Evolutionary conservation across 2,329 filamentous ascomycete species (phyloP).

Genomic region (Colletotrichum australisinense): DNA sequence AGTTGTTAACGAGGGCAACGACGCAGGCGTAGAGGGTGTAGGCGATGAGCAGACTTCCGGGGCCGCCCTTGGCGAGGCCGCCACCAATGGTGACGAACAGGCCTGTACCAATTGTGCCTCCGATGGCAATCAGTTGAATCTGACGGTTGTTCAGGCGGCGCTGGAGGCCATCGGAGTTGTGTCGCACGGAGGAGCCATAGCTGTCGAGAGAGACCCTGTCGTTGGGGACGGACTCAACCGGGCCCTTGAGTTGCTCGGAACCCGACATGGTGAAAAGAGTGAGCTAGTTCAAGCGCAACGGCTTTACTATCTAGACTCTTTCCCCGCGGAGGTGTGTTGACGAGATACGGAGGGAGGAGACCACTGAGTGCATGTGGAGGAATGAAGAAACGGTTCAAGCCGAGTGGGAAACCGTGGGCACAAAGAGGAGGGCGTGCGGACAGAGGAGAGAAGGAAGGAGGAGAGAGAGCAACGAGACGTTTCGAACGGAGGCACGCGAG

Average conservation of each 20-base stretch:
- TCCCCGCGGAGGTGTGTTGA: slow-evolving; percentile 8
- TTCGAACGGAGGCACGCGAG: background rate
- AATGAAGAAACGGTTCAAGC: background rate
- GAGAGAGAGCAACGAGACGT: background rate
- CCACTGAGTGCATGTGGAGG: slow-evolving; percentile 28
- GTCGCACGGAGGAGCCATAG: slow-evolving; percentile 34
- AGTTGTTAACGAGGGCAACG: slow-evolving; percentile 56
- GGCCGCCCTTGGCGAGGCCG: slow-evolving; percentile 40
- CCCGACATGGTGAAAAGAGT: slow-evolving; percentile 1
- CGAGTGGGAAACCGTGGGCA: slow-evolving; percentile 8
- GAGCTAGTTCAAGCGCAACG: background rate
- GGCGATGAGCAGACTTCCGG: slow-evolving; percentile 31
- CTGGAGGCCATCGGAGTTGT: slow-evolving; percentile 45
- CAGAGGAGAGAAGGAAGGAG: background rate
- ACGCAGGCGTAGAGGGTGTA: slow-evolving; percentile 35
- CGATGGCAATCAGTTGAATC: slow-evolving; percentile 59
- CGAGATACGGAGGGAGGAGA: background rate
- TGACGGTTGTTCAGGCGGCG: slow-evolving; percentile 47
- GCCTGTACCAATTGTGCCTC: slow-evolving; percentile 60
- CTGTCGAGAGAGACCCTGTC: slow-evolving; percentile 27
- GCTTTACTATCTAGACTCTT: background rate
- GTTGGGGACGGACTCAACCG: slow-evolving; percentile 11
- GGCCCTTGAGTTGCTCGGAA: slow-evolving; percentile 25
- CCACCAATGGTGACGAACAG: slow-evolving; percentile 60
- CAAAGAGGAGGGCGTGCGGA: background rate